A percentile compares a stretch with the other conserved stretches of the same genome.
phyloP scores from a whole-genome alignment of 208 protist genomes.

The Wallacemonas rigidus region DNA sequence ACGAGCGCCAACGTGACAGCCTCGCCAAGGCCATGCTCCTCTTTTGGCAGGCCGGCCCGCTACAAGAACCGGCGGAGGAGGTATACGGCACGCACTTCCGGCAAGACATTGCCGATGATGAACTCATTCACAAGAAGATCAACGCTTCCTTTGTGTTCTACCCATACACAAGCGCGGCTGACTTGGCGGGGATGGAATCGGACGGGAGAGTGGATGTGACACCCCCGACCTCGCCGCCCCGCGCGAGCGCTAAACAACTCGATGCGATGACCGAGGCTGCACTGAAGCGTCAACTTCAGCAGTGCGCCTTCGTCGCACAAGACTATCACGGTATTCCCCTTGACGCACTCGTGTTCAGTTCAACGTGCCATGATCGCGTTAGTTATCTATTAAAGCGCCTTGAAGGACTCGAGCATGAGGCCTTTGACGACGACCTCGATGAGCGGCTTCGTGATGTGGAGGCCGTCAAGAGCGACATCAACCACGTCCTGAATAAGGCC shows the following conservation, averaged over 20 bases:
- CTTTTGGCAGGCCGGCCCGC: slow-evolving; percentile 36
- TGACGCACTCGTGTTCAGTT: slow-evolving; percentile 32
- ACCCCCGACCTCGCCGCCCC: not conserved
- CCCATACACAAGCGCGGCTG: slow-evolving; percentile 61
- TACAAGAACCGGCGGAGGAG: slow-evolving; percentile 28
- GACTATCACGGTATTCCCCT: slow-evolving; percentile 39
- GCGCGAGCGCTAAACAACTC: not conserved
- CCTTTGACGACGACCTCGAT: slow-evolving; percentile 20
- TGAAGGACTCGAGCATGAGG: slow-evolving; percentile 24
- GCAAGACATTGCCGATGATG: slow-evolving; percentile 35
- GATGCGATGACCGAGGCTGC: slow-evolving; percentile 6
- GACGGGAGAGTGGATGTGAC: not conserved
- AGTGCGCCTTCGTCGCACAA: slow-evolving; percentile 27
- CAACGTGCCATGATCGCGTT: slow-evolving; percentile 23
- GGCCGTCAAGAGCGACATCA: slow-evolving; percentile 41
- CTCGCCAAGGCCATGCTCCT: slow-evolving; percentile 47
- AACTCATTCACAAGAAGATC: slow-evolving; percentile 43
- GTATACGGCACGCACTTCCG: slow-evolving; percentile 40
- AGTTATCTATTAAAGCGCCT: slow-evolving; percentile 28
- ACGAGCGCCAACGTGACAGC: slow-evolving; percentile 59
- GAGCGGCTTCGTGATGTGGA: slow-evolving; percentile 14
- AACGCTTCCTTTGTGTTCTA: slow-evolving; percentile 70
- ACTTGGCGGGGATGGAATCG: slow-evolving; percentile 10
- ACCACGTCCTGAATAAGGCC: slow-evolving; percentile 47
- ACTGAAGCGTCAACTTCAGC: slow-evolving; percentile 21